phyloP scores from a whole-genome alignment of 2,329 filamentous ascomycete species.

The Talaromyces rugulosus region DNA sequence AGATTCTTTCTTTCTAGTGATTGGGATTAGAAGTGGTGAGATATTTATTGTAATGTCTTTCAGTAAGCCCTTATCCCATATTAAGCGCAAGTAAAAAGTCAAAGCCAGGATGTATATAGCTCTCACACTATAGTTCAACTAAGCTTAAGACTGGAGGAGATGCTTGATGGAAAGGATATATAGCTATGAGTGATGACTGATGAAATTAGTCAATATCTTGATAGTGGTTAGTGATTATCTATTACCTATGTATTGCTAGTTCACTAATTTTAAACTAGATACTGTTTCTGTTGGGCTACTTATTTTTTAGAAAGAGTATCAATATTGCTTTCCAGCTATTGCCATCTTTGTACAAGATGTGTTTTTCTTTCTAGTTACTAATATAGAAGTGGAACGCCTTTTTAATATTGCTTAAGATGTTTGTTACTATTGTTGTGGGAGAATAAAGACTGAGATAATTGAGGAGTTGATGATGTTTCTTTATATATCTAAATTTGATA shows the following conservation, averaged over 20 bases:
- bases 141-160: background rate
- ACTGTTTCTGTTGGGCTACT: background rate
- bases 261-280: too few relatives aligned
- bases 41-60: slow-evolving; percentile 8
- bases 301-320: background rate
- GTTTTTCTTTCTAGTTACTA: background rate
- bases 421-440: slow-evolving; percentile 9
- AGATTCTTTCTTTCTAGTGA: slow-evolving; percentile 16
- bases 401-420: slow-evolving; percentile 12
- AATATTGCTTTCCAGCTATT: slow-evolving; percentile 5
- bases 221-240: too few relatives aligned
- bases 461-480: slow-evolving; percentile 10
- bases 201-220: too few relatives aligned
- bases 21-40: slow-evolving; percentile 8
- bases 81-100: background rate
- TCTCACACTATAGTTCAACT: background rate
- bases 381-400: slow-evolving; percentile 5
- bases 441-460: background rate
- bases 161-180: too few relatives aligned
- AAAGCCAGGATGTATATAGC: too few relatives aligned
- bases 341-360: background rate
- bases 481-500: slow-evolving; percentile 7
- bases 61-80: slow-evolving; percentile 5
- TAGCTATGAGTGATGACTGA: background rate
- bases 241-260: too few relatives aligned